Conservation (phyloP, 2,329 filamentous ascomycete species). For the Microsporum audouinii region DNA sequence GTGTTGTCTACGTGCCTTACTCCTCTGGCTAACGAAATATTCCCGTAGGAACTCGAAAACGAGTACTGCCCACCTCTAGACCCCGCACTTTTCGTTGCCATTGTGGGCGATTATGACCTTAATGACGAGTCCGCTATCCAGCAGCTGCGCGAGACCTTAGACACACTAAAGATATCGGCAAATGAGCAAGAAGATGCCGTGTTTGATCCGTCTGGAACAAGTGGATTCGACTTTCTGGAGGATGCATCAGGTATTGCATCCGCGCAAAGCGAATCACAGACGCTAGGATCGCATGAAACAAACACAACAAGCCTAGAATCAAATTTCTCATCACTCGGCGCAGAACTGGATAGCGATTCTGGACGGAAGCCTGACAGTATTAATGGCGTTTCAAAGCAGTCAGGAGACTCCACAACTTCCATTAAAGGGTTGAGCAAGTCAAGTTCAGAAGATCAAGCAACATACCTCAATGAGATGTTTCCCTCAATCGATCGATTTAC, state of each 20-base stretch:
- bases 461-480: conserved; percentile 58
- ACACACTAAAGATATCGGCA: conserved; percentile 55
- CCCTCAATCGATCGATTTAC: conserved; percentile 54
- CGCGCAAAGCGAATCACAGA: conserved; percentile 22
- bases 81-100: conserved; percentile 62
- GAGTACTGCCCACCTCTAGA: conserved; percentile 67
- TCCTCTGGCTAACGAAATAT: not conserved
- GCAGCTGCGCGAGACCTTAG: conserved; percentile 48
- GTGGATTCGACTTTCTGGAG: conserved; percentile 29
- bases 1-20: not conserved
- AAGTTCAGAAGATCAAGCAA: conserved; percentile 44
- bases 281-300: conserved; percentile 36
- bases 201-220: conserved; percentile 67
- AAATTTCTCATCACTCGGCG: conserved; percentile 30
- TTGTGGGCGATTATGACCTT: conserved; percentile 63
- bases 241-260: conserved; percentile 19
- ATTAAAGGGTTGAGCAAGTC: conserved; percentile 30
- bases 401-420: conserved; percentile 19
- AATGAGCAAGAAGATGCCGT: conserved; percentile 52
- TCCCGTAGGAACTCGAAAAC: conserved; percentile 41
- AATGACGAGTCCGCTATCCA: conserved; percentile 39
- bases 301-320: conserved; percentile 41
- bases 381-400: not conserved
- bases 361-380: conserved; percentile 4
- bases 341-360: conserved; percentile 17